Base-by-base conservation (phyloP, 768 basidiomycete species). In the Rhizopogon rudus region DNA sequence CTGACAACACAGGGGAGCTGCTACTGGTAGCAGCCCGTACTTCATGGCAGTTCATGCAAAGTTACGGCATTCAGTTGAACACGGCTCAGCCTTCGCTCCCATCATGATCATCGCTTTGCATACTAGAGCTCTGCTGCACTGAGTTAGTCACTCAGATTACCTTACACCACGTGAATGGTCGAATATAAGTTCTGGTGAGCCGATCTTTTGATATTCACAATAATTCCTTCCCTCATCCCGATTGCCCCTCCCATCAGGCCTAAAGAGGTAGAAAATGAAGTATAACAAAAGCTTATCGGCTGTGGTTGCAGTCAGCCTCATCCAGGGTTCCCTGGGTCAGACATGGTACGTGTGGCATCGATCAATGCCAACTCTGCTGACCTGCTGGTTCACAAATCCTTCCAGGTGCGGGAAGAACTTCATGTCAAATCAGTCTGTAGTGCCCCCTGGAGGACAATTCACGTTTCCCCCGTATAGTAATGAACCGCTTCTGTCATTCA, bases 401-500 rank as follows among this genome's bases (percentile, higher is more conserved):
- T n/a, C 25, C 31, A 81, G 81, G 79, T 81, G 80, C 44, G 78
- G 77, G 41, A 81, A 81, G 63, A 73, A 79, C 58, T 81, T 67
- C 61, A 75, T 75, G 69, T 37, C 67, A 6, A 68, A 69, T 22
- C 65, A 76, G 52, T 69, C 75, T 1, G 65, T 76, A 6, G 71
- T 76, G 16, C 72, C 73, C 1, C 78, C 80, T 0, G 78, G 76
- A 0, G 78, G 80, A 2, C 69, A 74, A 51, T 81, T 81, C 54
- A 67, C 68, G 6, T 52, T 71, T 1, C 75, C 76, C 1, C 59
- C 62, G 0, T 52, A 58, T 3, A 77, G 75, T 4, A 17, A 61
- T 3, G 57, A 59, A 6, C 74, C 79, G 8, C 68, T 79, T 13
- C 65, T 81, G 1, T 75, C 75, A 0, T 71, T 81, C 43, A 74